Percentiles rank a stretch among this genome's conserved stretches.
phyloP scores from a whole-genome alignment of 2,329 filamentous ascomycete species.

The Penicillium nordicum region DNA sequence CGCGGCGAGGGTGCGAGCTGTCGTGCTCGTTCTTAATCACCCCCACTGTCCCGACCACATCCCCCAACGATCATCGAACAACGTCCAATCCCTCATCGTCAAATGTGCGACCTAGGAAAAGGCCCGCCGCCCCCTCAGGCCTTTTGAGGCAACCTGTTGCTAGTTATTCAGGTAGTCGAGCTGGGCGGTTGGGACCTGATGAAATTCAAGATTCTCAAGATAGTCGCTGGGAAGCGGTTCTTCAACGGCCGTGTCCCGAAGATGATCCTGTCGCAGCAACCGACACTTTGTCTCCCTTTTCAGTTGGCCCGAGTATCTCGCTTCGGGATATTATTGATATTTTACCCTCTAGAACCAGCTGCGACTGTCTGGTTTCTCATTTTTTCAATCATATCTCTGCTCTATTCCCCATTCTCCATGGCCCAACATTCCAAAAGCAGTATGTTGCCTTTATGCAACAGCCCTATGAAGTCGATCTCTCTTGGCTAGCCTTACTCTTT shows the following conservation, averaged over 20 bases:
- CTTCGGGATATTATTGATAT: conserved; percentile 8
- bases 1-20: background rate
- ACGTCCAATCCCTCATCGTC: background rate
- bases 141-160: background rate
- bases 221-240: background rate
- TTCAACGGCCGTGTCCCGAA: conserved; percentile 1
- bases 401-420: conserved; percentile 30
- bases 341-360: conserved; percentile 11
- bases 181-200: background rate
- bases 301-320: conserved; percentile 8
- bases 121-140: background rate
- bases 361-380: conserved; percentile 18
- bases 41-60: background rate
- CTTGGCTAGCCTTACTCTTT: conserved; percentile 32
- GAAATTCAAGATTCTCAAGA: background rate
- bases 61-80: background rate
- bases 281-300: conserved; percentile 8
- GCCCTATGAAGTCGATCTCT: conserved; percentile 19
- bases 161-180: background rate
- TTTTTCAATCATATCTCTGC: conserved; percentile 14
- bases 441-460: conserved; percentile 21
- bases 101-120: background rate
- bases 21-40: background rate
- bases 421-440: conserved; percentile 28
- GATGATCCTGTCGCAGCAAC: background rate